Percentiles rank a stretch among this genome's conserved stretches.
These are phyloP conservation scores for Lactifluus volemus DNA, from an alignment of 768 basidiomycete species.

Conservation along the genomic window DNA sequence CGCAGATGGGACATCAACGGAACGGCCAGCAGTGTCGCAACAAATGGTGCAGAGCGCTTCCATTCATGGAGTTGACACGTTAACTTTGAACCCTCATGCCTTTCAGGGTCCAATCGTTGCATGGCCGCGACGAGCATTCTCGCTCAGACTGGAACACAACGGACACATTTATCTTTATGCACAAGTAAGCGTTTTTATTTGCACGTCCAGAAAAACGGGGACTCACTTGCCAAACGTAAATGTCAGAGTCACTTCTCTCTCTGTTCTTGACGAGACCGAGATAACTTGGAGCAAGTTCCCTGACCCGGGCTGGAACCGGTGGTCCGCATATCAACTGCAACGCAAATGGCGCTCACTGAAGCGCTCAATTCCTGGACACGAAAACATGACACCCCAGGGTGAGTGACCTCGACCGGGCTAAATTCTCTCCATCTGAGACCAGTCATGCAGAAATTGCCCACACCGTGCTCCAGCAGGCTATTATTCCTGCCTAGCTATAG, in stretches of 20 bases:
- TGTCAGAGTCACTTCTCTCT: slow-evolving; percentile 1
- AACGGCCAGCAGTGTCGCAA: slow-evolving; percentile 4
- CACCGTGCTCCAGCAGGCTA: not conserved
- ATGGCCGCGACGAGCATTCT: slow-evolving; percentile 1
- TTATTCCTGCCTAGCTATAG: not conserved
- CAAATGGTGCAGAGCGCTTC: not conserved
- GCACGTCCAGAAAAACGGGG: not conserved
- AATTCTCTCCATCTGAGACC: not conserved
- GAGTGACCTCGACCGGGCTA: not conserved
- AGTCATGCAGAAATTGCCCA: not conserved
- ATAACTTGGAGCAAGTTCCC: slow-evolving; percentile 8
- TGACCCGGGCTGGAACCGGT: slow-evolving; percentile 8
- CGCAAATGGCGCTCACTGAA: not conserved
- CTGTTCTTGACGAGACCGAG: slow-evolving; percentile 7
- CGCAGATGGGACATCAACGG: slow-evolving; percentile 6
- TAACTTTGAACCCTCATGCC: not conserved
- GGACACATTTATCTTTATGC: slow-evolving; percentile 9
- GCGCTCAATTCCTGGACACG: not conserved
- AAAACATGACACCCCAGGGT: not conserved
- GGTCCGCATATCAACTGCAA: slow-evolving; percentile 1
- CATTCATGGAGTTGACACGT: not conserved
- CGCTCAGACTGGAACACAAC: not conserved
- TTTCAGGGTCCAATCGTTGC: slow-evolving; percentile 7
- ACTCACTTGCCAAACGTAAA: not conserved
- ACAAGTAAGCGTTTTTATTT: not conserved